Percentiles rank a stretch among this genome's conserved stretches.
These are phyloP conservation scores for Anthostomella pinea DNA, from an alignment of 2,329 filamentous ascomycete genomes.

Conservation along the genomic window DNA sequence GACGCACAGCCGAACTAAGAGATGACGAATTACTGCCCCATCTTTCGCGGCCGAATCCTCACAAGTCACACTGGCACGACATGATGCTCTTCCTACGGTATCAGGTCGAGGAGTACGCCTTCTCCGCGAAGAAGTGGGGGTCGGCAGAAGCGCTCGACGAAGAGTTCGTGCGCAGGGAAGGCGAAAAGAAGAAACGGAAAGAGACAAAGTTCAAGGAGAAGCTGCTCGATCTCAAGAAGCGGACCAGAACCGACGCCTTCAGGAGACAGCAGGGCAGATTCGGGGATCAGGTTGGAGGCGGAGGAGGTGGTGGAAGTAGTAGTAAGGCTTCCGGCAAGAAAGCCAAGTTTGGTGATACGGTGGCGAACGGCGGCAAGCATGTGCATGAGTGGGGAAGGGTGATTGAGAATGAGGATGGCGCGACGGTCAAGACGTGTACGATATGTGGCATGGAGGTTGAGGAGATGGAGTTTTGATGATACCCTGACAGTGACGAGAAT, in stretches of 20 bases:
- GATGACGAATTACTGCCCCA: slow-evolving; percentile 85
- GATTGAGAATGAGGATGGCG: slow-evolving; percentile 67
- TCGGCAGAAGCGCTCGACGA: slow-evolving; percentile 79
- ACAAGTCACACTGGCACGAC: slow-evolving; percentile 94
- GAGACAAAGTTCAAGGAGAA: slow-evolving; percentile 91
- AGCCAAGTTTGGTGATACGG: slow-evolving; percentile 71
- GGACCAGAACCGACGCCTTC: slow-evolving; percentile 88
- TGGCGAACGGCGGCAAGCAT: slow-evolving; percentile 68
- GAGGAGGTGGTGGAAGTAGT: slow-evolving; percentile 39
- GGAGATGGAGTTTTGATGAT: slow-evolving; percentile 65
- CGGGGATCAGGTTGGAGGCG: slow-evolving; percentile 36
- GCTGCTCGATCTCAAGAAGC: slow-evolving; percentile 85
- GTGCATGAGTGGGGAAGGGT: slow-evolving; percentile 82
- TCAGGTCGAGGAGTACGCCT: slow-evolving; percentile 92
- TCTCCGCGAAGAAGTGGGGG: slow-evolving; percentile 83
- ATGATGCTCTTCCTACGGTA: slow-evolving; percentile 97
- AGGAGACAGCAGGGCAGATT: slow-evolving; percentile 63
- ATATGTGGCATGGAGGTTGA: slow-evolving; percentile 78
- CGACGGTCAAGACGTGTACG: slow-evolving; percentile 76
- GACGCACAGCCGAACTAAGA: slow-evolving; percentile 72
- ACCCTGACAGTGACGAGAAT: no score
- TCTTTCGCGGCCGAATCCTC: slow-evolving; percentile 85
- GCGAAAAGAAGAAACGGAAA: slow-evolving; percentile 79
- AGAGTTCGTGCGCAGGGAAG: slow-evolving; percentile 78
- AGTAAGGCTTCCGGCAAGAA: slow-evolving; percentile 38